Evolutionary conservation across 306 rosid species (phyloP).

Genomic region (Heteromeles arbutifolia): DNA sequence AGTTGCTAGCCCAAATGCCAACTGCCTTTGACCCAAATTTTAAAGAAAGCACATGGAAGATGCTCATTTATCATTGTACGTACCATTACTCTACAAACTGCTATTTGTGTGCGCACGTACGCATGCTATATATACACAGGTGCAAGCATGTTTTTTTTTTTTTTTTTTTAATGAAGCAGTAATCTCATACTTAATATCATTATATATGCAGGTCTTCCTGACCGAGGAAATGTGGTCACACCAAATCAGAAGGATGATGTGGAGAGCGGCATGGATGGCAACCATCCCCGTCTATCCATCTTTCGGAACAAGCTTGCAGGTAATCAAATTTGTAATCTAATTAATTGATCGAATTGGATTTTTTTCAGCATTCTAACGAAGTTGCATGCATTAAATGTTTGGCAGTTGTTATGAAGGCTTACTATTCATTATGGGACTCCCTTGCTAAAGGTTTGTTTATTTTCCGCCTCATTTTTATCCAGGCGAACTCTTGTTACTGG

Average conservation of each 20-base stretch:
- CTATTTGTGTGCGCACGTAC: too few relatives aligned
- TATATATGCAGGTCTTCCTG: constrained; percentile 3
- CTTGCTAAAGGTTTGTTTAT: background rate
- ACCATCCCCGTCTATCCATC: background rate
- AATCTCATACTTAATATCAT: too few relatives aligned
- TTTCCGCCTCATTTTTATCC: background rate
- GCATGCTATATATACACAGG: background rate
- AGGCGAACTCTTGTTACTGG: background rate
- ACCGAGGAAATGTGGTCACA: background rate
- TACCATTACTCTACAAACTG: background rate
- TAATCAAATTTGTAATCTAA: background rate
- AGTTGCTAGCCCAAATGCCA: constrained; percentile 21
- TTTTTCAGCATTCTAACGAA: background rate
- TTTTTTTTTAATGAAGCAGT: too few relatives aligned
- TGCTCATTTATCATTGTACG: background rate
- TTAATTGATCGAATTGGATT: background rate
- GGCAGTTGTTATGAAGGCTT: background rate
- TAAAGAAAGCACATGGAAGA: background rate
- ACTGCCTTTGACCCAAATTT: background rate
- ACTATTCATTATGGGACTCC: background rate
- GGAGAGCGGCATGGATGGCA: background rate
- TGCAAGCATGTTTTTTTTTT: too few relatives aligned
- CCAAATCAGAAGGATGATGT: background rate
- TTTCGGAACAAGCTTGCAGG: background rate
- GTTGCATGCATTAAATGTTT: background rate